A percentile compares a stretch with the other conserved stretches of the same genome.
phyloP scores from a whole-genome alignment of 2,329 filamentous ascomycete species.

The Cordyceps cicadae region DNA sequence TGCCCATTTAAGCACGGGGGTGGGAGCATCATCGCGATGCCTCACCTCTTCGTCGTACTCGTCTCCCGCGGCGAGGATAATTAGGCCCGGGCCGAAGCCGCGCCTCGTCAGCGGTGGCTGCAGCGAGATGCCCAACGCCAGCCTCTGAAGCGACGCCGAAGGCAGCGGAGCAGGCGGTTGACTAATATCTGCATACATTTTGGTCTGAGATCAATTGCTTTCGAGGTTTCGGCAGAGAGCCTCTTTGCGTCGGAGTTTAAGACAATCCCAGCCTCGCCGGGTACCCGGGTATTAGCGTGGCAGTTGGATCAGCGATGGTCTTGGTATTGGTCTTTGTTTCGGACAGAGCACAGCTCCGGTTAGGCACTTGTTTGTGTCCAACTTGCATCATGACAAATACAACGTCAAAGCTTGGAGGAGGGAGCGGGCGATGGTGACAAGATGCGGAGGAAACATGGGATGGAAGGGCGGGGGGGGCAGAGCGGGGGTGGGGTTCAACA shows the following conservation, averaged over 20 bases:
- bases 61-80: constrained; percentile 17
- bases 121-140: background rate
- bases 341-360: background rate
- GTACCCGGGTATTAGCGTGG: background rate
- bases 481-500: too few relatives aligned
- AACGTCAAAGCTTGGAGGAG: background rate
- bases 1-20: constrained; percentile 28
- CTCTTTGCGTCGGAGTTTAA: background rate
- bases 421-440: background rate
- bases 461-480: background rate
- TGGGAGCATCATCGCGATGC: constrained; percentile 9
- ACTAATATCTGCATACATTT: background rate
- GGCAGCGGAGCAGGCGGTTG: background rate
- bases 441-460: background rate
- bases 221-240: background rate
- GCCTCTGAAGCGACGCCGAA: background rate
- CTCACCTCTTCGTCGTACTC: background rate
- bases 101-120: constrained; percentile 23
- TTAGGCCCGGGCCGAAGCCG: constrained; percentile 26
- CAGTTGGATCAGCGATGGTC: background rate
- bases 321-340: background rate
- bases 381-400: background rate
- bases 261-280: background rate
- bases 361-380: too few relatives aligned
- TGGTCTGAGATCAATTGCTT: too few relatives aligned